phyloP scores from a whole-genome alignment of 2,329 filamentous ascomycete genomes.

The Macrophomina phaseolina region DNA sequence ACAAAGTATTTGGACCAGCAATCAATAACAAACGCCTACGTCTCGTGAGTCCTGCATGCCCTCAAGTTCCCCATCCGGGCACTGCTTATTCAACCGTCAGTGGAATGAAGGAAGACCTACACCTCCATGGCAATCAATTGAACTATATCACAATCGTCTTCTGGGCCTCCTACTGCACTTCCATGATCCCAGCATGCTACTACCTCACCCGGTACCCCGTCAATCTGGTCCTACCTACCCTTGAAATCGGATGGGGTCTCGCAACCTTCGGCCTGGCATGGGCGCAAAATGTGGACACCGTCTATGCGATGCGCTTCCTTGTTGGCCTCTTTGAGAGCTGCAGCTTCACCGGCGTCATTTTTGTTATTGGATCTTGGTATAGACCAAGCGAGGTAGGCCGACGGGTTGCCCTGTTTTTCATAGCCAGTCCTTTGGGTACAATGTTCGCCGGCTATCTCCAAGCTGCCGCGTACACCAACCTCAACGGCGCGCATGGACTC shows the following conservation, averaged over 20 bases:
- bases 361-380: slow-evolving; percentile 52
- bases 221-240: slow-evolving; percentile 34
- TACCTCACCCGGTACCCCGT: slow-evolving; percentile 40
- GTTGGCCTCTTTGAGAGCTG: slow-evolving; percentile 41
- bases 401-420: slow-evolving; percentile 41
- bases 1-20: slow-evolving; percentile 47
- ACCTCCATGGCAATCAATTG: slow-evolving; percentile 29
- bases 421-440: slow-evolving; percentile 38
- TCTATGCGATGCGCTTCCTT: slow-evolving; percentile 45
- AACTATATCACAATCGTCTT: slow-evolving; percentile 32
- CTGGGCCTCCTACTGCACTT: slow-evolving; percentile 49
- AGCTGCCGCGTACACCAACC: slow-evolving; percentile 40
- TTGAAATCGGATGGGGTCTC: slow-evolving; percentile 35
- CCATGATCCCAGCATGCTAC: slow-evolving; percentile 51
- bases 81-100: slow-evolving; percentile 1
- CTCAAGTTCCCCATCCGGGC: not conserved
- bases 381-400: slow-evolving; percentile 44
- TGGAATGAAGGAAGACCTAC: slow-evolving; percentile 31
- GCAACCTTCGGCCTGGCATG: slow-evolving; percentile 36
- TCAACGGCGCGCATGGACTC: slow-evolving; percentile 37
- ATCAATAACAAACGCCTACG: slow-evolving; percentile 30
- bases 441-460: slow-evolving; percentile 45
- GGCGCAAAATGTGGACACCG: slow-evolving; percentile 27
- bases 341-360: slow-evolving; percentile 45
- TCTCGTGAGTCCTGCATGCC: slow-evolving; percentile 19